phyloP scores from a whole-genome alignment of 805 yeast species.

The Wickerhamomyces kurtzmanii region DNA sequence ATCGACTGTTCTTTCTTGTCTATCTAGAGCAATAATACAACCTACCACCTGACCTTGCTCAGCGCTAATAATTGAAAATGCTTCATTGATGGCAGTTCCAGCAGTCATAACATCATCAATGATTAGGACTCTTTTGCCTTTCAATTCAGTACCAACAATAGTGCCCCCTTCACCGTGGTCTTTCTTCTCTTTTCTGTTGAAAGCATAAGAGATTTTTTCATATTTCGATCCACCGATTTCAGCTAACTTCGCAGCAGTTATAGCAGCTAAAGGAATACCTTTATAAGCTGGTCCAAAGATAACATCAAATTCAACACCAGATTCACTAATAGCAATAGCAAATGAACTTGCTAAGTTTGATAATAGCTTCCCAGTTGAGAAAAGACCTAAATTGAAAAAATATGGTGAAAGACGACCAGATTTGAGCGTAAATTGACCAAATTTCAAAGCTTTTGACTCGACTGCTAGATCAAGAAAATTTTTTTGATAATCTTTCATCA shows the following conservation, averaged over 20 bases:
- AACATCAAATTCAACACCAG: conserved; percentile 80
- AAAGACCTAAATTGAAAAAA: conserved; percentile 89
- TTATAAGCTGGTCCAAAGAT: conserved; percentile 97
- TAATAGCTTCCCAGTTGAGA: conserved; percentile 70
- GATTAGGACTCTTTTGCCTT: conserved; percentile 66
- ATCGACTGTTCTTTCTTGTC: conserved; percentile 80
- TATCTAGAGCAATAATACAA: conserved; percentile 83
- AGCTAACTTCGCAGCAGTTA: conserved; percentile 85
- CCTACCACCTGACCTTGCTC: conserved; percentile 76
- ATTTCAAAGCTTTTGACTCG: conserved; percentile 72
- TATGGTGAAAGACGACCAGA: conserved; percentile 94
- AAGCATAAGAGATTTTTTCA: conserved; percentile 73
- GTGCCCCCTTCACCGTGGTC: conserved; percentile 98
- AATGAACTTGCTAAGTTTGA: conserved; percentile 81
- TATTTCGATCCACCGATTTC: conserved; percentile 81
- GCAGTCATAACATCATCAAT: conserved; percentile 98
- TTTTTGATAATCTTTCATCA: conserved; percentile 40
- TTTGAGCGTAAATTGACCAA: conserved; percentile 84
- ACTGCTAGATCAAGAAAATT: conserved; percentile 76
- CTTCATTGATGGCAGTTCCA: conserved; percentile 96
- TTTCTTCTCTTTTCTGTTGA: conserved; percentile 92
- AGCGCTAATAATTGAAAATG: conserved; percentile 62
- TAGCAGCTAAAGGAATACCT: conserved; percentile 92
- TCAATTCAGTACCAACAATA: conserved; percentile 76
- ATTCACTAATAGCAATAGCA: conserved; percentile 76